Conservation (phyloP, 2,329 filamentous ascomycete genomes). For the Pseudogymnoascus sp. region DNA sequence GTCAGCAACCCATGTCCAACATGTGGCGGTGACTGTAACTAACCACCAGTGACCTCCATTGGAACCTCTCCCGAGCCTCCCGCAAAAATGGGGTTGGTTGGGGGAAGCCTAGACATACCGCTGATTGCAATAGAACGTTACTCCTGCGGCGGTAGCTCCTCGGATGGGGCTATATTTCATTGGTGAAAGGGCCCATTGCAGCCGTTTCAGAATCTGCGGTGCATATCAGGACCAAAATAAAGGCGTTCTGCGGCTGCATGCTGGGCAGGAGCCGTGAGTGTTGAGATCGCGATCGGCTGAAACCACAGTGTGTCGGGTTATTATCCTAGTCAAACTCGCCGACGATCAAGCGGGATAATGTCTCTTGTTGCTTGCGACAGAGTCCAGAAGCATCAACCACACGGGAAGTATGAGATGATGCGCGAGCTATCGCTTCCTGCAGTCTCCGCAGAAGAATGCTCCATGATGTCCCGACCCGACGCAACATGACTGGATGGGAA, state of each 20-base stretch:
- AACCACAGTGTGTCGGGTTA: not conserved
- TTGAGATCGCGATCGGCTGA: not conserved
- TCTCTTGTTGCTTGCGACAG: not conserved
- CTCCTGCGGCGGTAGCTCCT: not conserved
- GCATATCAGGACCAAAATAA: not conserved
- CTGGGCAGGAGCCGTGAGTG: not conserved
- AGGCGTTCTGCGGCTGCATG: not conserved
- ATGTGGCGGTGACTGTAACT: not conserved
- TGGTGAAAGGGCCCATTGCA: not conserved
- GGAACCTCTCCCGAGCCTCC: not conserved
- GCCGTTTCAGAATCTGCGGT: not conserved
- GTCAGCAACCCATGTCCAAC: not conserved
- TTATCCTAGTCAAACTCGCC: not conserved
- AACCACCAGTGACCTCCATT: not conserved
- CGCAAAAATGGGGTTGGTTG: not conserved
- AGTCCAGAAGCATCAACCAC: not conserved
- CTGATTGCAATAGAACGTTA: not conserved
- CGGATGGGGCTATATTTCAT: not conserved
- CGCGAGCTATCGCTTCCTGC: not conserved
- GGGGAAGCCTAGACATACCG: not conserved
- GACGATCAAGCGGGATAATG: not conserved
- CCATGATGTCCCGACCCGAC: not conserved
- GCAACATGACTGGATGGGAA: not conserved
- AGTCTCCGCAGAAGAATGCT: not conserved
- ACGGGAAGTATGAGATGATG: not conserved